Conservation (phyloP, 2,329 filamentous ascomycete genomes). For the Cercospora nicotianae region DNA sequence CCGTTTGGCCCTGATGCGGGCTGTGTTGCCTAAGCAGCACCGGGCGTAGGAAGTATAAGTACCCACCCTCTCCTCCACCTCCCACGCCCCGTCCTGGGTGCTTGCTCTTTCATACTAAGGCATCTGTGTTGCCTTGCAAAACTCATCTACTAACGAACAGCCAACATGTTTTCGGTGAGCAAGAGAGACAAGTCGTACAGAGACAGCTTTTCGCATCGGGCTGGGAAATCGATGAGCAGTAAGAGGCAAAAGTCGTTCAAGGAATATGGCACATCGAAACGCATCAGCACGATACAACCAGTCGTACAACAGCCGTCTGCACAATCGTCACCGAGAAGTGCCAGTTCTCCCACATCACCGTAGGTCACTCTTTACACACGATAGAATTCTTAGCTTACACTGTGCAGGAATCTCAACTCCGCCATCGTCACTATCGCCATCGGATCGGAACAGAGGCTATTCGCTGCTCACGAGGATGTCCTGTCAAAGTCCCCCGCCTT, state of each 20-base stretch:
- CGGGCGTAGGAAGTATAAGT: constrained; percentile 28
- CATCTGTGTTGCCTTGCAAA: background rate
- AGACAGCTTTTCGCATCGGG: constrained; percentile 38
- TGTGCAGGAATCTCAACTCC: constrained; percentile 40
- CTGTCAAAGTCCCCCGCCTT: constrained; percentile 80
- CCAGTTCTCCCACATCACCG: constrained; percentile 36
- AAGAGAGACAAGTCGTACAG: constrained; percentile 35
- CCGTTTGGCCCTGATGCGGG: constrained; percentile 17
- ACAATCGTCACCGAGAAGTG: constrained; percentile 34
- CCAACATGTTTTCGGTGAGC: constrained; percentile 35
- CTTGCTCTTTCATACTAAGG: constrained; percentile 6
- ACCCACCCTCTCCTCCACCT: constrained; percentile 24
- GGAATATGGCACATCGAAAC: constrained; percentile 32
- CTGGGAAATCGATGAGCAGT: constrained; percentile 36
- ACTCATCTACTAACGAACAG: background rate
- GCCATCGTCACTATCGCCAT: constrained; percentile 86
- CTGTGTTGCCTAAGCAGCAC: constrained; percentile 26
- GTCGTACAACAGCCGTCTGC: constrained; percentile 25
- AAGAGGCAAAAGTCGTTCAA: constrained; percentile 41
- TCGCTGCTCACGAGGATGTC: constrained; percentile 87
- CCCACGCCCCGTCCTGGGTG: constrained; percentile 15
- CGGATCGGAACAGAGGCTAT: constrained; percentile 69
- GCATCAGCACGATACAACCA: constrained; percentile 31
- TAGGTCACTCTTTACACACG: constrained; percentile 23
- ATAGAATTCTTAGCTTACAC: constrained; percentile 7